Evolutionary conservation across 805 yeast species (phyloP).

Genomic region (Suhomyces sp.): DNA sequence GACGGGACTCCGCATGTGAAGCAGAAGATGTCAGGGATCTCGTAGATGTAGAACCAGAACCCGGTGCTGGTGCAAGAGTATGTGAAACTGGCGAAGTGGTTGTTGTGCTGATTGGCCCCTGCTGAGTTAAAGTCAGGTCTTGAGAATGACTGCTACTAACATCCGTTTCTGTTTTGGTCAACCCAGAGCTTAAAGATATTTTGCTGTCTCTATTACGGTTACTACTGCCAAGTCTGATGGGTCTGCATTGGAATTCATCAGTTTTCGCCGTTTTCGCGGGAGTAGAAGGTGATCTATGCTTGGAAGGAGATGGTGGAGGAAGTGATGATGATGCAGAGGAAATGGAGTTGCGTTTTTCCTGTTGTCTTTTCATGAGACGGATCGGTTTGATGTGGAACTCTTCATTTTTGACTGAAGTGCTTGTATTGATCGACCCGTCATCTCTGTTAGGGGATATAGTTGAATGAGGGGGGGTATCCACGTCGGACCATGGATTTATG

Average conservation of each 20-base stretch:
- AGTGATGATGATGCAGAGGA: slow-evolving; percentile 8
- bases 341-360: slow-evolving; percentile 11
- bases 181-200: slow-evolving; percentile 4
- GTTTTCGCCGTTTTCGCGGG: slow-evolving; percentile 6
- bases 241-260: slow-evolving; percentile 39
- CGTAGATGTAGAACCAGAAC: slow-evolving; percentile 1
- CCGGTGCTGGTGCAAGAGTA: too few species aligned
- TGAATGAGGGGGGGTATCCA: slow-evolving; percentile 1
- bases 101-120: neutral
- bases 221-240: slow-evolving; percentile 29
- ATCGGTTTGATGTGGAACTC: slow-evolving; percentile 24
- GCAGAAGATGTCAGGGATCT: slow-evolving; percentile 1
- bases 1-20: slow-evolving; percentile 8
- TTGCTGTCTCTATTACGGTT: slow-evolving; percentile 7
- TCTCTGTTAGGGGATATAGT: too few species aligned
- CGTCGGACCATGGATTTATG: slow-evolving; percentile 5
- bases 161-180: slow-evolving; percentile 2
- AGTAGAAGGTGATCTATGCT: slow-evolving; percentile 4
- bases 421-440: too few species aligned
- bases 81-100: slow-evolving; percentile 1
- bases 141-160: slow-evolving; percentile 6
- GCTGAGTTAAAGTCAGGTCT: neutral
- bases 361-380: slow-evolving; percentile 26
- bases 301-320: slow-evolving; percentile 5
- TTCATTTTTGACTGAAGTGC: too few species aligned